Base-by-base conservation (phyloP, 345 rosid species). In the Lumnitzera racemosa region DNA sequence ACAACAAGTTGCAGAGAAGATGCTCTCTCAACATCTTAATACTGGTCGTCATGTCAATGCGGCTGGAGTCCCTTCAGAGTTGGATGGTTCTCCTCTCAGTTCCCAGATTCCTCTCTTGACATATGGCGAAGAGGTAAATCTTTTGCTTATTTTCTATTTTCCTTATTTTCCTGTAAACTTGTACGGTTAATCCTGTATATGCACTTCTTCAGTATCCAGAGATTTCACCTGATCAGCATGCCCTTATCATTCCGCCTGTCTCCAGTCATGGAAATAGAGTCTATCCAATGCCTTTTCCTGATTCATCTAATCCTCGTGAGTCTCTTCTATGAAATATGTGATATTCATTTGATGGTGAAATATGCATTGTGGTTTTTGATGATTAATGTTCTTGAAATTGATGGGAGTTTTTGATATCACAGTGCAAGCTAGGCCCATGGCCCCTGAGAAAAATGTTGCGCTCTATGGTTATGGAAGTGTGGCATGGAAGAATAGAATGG, bases 401-500 rank as follows among this genome's bases (percentile, higher is more conserved):
- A 65, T 51, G 65, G 63, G 25, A 20, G 50, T 57, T n/a, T 64
- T 68, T 62, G 46, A 58, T 65, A 13, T 61, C 66, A 51, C 77
- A 88, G 98, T 78, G 76, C 94, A 83, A 62, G 83, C 97, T 2
- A 83, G 98, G 63, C 86, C 96, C 9, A 92, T 92, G 98, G 95
- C 83, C 68, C 96, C 96, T 50, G 79, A 89, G 74, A 87, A 87
- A 75, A 91, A 89, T 67, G 82, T 83, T 51, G 87, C 96, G 4
- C 85, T 82, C 4, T 92, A 89, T 74, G 96, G 96, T 24, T 89
- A 89, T 59, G 96, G 96, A 47, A 92, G 98, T 62, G 96, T 91
- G 46, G 98, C 98, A n/a, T 91, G 98, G 98, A 92, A 92, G 61
- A 91, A 85, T 47, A 80, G 95, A 61, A 85, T 92, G 90, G 96